Evolutionary conservation across 1,284 basidiomycete genomes (phyloP), one percentile per base, ranked within the genome.

Genomic region (Baeospora myosura): DNA sequence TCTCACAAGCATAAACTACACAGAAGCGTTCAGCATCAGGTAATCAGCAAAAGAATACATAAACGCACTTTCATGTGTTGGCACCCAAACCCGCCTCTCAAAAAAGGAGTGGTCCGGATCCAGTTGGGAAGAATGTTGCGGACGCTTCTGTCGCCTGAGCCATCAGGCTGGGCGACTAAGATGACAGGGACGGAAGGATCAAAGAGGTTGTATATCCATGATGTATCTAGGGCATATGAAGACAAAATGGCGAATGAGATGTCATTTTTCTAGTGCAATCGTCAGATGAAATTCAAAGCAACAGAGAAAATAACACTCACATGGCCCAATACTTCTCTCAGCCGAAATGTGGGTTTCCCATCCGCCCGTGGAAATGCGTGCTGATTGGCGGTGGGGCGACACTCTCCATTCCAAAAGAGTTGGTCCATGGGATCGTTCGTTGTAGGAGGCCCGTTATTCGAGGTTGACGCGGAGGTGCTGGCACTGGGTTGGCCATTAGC

Each of bases 11-110:
- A 86, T 81, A 49, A 85, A 81, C 81, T 85, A 42, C 30, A 17
- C 41, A 40, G 47, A 39, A 45, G 6, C 33, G 43, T 21, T 42
- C 16, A 43, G 45, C 34, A 28, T 39, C 41, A 18, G 35, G 38
- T 34, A 31, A 35, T 18, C 11, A 40, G 16, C 8, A 29, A 28
- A 20, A 18, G 45, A 40, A 25, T 40, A 38, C 38, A 26, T 35
- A 20, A 40, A 10, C 16, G 35, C 24, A 82, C 84, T 70, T 89
- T 89, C 74, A 88, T 87, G 59, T 89, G 87, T 73, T 85, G 81
- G 51, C 81, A 83, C 1, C 86, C 85, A 51, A 65, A 62, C 11
- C 81, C 81, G 35, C 62, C 67, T 35, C 72, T 67, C 25, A 88
- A 57, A 41, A 68, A 67, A 0, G 86, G 84, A 2, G 76, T 78